A percentile compares a stretch with the other conserved stretches of the same genome.
phyloP scores from a whole-genome alignment of 225 moss, liverwort and hornwort genomes.

The Sphagnum tenellum region DNA sequence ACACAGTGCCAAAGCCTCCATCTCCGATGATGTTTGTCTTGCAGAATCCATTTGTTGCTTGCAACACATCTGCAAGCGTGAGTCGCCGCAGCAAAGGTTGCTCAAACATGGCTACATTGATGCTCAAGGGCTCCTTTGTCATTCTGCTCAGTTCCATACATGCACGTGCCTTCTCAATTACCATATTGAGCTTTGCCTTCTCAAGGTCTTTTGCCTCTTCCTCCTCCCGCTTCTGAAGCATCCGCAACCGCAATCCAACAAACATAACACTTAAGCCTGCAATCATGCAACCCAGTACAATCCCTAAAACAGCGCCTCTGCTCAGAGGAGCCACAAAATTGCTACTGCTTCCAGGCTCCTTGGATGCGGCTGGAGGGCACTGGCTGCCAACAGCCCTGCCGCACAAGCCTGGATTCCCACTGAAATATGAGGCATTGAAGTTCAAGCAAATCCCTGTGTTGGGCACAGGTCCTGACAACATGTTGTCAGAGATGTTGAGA shows the following conservation, averaged over 20 bases:
- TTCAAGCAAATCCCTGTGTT: slow-evolving; percentile 21
- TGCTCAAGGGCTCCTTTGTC: slow-evolving; percentile 69
- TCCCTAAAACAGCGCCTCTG: slow-evolving; percentile 49
- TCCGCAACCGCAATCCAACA: slow-evolving; percentile 41
- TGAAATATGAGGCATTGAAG: slow-evolving; percentile 11
- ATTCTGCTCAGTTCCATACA: slow-evolving; percentile 47
- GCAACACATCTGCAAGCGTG: slow-evolving; percentile 63
- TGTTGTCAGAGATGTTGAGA: slow-evolving; percentile 37
- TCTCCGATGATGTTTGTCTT: slow-evolving; percentile 87
- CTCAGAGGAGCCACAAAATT: slow-evolving; percentile 2
- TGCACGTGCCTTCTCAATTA: slow-evolving; percentile 41
- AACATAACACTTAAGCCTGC: slow-evolving; percentile 38
- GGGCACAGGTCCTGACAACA: slow-evolving; percentile 21
- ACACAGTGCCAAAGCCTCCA: slow-evolving; percentile 80
- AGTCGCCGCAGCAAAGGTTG: slow-evolving; percentile 52
- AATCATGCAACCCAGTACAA: slow-evolving; percentile 49
- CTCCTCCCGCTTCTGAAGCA: slow-evolving; percentile 24
- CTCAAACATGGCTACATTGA: slow-evolving; percentile 85
- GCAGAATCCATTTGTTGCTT: slow-evolving; percentile 75
- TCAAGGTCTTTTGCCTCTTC: slow-evolving; percentile 51
- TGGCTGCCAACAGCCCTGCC: slow-evolving; percentile 16
- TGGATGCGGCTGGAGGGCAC: slow-evolving; percentile 7
- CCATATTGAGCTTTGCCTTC: slow-evolving; percentile 60
- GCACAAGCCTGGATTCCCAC: slow-evolving; percentile 20
- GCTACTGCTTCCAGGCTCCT: not conserved